phyloP scores from a whole-genome alignment of 1,284 basidiomycete genomes.

The Ceratobasidium sp. region DNA sequence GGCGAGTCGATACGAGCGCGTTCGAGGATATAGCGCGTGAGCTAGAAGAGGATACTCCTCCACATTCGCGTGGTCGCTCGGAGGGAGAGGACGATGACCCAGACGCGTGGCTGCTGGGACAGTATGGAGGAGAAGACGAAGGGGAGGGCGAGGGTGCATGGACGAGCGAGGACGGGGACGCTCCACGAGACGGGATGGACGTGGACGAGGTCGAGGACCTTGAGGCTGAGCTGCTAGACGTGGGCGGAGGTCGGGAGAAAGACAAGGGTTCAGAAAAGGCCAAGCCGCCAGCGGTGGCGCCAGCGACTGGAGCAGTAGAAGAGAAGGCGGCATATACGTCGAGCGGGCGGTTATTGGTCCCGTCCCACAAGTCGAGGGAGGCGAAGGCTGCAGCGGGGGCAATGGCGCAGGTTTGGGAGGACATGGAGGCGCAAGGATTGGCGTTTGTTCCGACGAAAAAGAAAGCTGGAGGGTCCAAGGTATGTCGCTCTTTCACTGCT shows the following conservation, averaged over 20 bases:
- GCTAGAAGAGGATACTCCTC: slow-evolving; percentile 30
- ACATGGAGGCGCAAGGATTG: slow-evolving; percentile 37
- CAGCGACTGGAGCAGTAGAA: not conserved
- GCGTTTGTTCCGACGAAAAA: slow-evolving; percentile 10
- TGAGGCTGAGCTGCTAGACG: slow-evolving; percentile 9
- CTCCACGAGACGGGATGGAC: slow-evolving; percentile 14
- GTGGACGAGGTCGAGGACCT: slow-evolving; percentile 15
- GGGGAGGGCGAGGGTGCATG: slow-evolving; percentile 7
- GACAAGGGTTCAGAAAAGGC: slow-evolving; percentile 3
- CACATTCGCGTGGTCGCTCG: not conserved
- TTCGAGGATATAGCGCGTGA: slow-evolving; percentile 43
- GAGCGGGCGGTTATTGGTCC: slow-evolving; percentile 38
- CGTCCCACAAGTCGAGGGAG: slow-evolving; percentile 42
- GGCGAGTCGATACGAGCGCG: not conserved
- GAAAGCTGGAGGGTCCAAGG: slow-evolving; percentile 35
- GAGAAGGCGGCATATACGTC: slow-evolving; percentile 40
- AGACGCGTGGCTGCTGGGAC: slow-evolving; percentile 33
- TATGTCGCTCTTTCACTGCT: not conserved
- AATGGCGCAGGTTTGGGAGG: slow-evolving; percentile 39
- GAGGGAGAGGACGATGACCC: slow-evolving; percentile 41
- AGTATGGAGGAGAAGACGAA: slow-evolving; percentile 10
- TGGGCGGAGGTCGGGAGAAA: not conserved
- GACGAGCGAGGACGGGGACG: slow-evolving; percentile 20
- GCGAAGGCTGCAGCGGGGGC: slow-evolving; percentile 36
- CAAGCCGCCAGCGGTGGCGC: not conserved